Evolutionary conservation across 1,139 yeast genomes (phyloP), one percentile per base, ranked within the genome.

Genomic region (Taiozyma sp.): DNA sequence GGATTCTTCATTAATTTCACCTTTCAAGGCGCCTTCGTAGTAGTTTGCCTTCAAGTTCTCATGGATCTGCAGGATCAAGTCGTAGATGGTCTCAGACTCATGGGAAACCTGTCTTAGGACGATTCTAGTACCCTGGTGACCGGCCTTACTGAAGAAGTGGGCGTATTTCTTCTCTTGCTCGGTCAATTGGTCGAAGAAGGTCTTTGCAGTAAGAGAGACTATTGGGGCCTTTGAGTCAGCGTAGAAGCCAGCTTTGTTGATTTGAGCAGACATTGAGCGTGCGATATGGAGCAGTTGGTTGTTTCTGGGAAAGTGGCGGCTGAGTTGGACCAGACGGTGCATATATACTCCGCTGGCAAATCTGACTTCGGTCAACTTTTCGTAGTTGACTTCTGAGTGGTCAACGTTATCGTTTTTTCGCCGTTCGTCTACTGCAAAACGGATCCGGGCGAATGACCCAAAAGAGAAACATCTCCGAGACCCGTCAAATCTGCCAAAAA

Each of bases 41-140:
- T 85, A 86, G 46, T 85, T 81, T 6, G 77, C 77, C 5, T 72
- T 73, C 48, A 85, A 68, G 2, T 70, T 67, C 13, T 62, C 62
- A 64, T 88, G 89, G 49, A 88, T 68, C 2, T 66, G 62, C 53
- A 88, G 64, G 48, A 89, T 77, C 63, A 88, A 71, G 59, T 88
- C 91, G 62, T 74, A 88, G 53, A 88, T 85, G 26, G 67, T 65
- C 66, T 88, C 96, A 58, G 90, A 80, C 64, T 88, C 96, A 21
- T 85, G 85, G 13, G 93, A 85, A n/a, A 88, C 95, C 46, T 90
- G 88, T 61, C 95, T 74, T 54, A 88, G 72, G 3, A 87, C 88
- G 3, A 84, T 88, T 56, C 95, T 74, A 13, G 93, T 76, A 41
- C 97, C 97, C 70, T 81, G 80, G 65, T 86, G 93, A 42, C 91